These are phyloP conservation scores for Bassia scoparia DNA, from an alignment of 148 eudicot species.

Conservation along the genomic window DNA sequence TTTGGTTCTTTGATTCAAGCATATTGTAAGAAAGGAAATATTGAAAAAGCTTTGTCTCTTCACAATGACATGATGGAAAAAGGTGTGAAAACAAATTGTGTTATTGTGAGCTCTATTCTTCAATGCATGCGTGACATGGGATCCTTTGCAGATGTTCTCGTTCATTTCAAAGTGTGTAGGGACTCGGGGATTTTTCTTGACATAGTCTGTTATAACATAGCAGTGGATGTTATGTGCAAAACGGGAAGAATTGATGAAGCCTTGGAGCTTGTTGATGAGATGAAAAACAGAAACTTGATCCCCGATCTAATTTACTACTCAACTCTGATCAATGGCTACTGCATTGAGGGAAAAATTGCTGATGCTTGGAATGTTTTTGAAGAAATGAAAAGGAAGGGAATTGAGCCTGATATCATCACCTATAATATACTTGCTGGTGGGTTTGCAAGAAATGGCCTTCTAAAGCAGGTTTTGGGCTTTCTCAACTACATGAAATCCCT, in stretches of 20 bases:
- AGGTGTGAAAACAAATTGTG: slow-evolving; percentile 54
- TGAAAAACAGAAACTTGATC: slow-evolving; percentile 40
- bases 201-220: slow-evolving; percentile 45
- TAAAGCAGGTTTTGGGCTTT: slow-evolving; percentile 26
- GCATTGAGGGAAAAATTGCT: slow-evolving; percentile 38
- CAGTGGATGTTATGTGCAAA: slow-evolving; percentile 51
- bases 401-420: slow-evolving; percentile 48
- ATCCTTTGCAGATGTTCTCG: slow-evolving; percentile 34
- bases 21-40: slow-evolving; percentile 44
- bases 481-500: slow-evolving; percentile 41
- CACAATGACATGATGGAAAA: slow-evolving; percentile 42
- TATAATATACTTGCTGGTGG: slow-evolving; percentile 62
- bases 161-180: slow-evolving; percentile 28
- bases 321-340: slow-evolving; percentile 63
- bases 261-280: slow-evolving; percentile 43
- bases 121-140: slow-evolving; percentile 49
- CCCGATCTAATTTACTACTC: slow-evolving; percentile 67
- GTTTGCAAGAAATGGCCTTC: slow-evolving; percentile 42
- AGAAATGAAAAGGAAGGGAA: slow-evolving; percentile 43
- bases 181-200: slow-evolving; percentile 47
- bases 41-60: slow-evolving; percentile 38
- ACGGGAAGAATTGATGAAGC: slow-evolving; percentile 56
- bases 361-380: slow-evolving; percentile 42
- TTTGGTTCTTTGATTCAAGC: slow-evolving; percentile 49
- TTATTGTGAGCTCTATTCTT: slow-evolving; percentile 43